phyloP scores from a whole-genome alignment of 2,329 filamentous ascomycete species.

The Coleophoma crateriformis region DNA sequence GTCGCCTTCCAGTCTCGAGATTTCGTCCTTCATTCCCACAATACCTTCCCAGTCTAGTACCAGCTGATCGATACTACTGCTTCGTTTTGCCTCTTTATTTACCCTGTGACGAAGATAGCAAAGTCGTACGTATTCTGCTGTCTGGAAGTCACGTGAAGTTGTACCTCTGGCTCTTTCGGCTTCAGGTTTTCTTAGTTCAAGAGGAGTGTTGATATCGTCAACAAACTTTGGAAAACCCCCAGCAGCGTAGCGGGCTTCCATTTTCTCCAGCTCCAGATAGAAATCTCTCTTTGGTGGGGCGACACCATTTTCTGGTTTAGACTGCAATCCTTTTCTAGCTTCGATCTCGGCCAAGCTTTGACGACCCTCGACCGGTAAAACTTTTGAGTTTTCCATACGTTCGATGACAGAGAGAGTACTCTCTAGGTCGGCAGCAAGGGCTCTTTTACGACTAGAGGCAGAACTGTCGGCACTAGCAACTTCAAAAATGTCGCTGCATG shows the following conservation, averaged over 20 bases:
- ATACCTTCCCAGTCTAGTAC: slow-evolving; percentile 7
- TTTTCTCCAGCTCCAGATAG: too few species aligned
- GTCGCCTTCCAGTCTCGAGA: neutral
- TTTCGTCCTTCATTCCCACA: slow-evolving; percentile 3
- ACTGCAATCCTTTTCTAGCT: neutral
- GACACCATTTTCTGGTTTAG: too few species aligned
- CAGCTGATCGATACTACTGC: neutral
- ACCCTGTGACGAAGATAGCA: neutral
- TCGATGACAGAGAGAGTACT: slow-evolving; percentile 33
- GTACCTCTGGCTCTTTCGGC: too few species aligned
- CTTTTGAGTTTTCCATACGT: slow-evolving; percentile 36
- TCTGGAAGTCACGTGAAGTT: neutral
- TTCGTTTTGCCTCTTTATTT: neutral
- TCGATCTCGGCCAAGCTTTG: neutral
- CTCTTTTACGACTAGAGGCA: slow-evolving; percentile 30
- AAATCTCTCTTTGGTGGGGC: too few species aligned
- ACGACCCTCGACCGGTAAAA: neutral
- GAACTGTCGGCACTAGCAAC: slow-evolving; percentile 37
- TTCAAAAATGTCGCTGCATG: slow-evolving; percentile 54
- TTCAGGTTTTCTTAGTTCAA: too few species aligned
- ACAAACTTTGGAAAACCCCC: too few species aligned
- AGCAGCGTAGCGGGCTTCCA: too few species aligned
- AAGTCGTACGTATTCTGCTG: neutral
- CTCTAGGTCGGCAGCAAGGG: slow-evolving; percentile 41
- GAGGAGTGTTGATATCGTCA: too few species aligned